Conservation (phyloP, 148 eudicot genomes). For the Amaranthus cruentus region DNA sequence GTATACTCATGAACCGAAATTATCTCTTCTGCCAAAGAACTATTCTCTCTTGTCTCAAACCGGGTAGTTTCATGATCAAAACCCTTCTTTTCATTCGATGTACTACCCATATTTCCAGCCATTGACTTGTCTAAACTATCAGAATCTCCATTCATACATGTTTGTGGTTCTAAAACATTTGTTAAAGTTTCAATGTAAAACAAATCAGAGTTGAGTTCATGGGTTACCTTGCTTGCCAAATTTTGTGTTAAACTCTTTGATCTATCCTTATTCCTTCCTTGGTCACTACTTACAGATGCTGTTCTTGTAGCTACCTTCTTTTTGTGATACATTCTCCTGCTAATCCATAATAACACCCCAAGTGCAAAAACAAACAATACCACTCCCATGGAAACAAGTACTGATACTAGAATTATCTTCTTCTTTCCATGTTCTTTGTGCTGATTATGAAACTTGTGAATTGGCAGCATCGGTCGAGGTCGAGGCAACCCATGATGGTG, state of each 20-base stretch:
- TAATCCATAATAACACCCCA: slow-evolving; percentile 39
- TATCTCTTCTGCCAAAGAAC: slow-evolving; percentile 37
- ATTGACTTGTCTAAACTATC: slow-evolving; percentile 14
- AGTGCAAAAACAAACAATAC: slow-evolving; percentile 32
- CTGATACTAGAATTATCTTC: slow-evolving; percentile 36
- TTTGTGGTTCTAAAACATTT: slow-evolving; percentile 49
- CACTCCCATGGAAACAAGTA: slow-evolving; percentile 44
- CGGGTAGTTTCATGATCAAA: slow-evolving; percentile 15
- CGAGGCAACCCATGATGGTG: slow-evolving; percentile 24
- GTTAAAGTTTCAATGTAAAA: slow-evolving; percentile 59
- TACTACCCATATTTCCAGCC: slow-evolving; percentile 15
- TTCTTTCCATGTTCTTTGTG: slow-evolving; percentile 27
- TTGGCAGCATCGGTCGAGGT: slow-evolving; percentile 26
- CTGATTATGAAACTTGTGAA: slow-evolving; percentile 19
- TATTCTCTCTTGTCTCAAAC: slow-evolving; percentile 15
- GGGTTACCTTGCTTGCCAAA: slow-evolving; percentile 47
- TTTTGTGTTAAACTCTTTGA: slow-evolving; percentile 33
- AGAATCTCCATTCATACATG: slow-evolving; percentile 26
- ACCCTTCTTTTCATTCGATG: slow-evolving; percentile 29
- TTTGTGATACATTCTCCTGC: slow-evolving; percentile 31
- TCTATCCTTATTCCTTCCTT: slow-evolving; percentile 30
- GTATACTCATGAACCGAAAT: slow-evolving; percentile 45
- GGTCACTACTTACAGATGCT: slow-evolving; percentile 29
- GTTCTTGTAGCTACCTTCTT: slow-evolving; percentile 35
- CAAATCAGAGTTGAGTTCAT: slow-evolving; percentile 46